Evolutionary conservation across 306 rosid genomes (phyloP), one percentile per base, ranked within the genome.

Genomic region (Vigna reflexopilosa): DNA sequence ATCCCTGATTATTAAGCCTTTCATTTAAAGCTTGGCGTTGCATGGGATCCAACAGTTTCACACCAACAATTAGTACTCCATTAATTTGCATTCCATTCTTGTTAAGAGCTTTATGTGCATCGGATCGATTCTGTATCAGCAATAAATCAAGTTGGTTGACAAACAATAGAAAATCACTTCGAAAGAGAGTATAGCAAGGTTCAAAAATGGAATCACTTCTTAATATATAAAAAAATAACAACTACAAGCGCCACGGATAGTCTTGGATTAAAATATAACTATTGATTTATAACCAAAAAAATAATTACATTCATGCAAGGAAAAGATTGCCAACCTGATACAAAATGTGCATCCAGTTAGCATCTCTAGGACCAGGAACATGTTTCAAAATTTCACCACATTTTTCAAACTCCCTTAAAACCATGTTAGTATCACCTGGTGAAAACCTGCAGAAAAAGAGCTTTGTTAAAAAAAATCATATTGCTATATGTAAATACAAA

Each of bases 351-450:
- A 95, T 84, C 99, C 99, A 95, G 67, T 95, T 95, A 70, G 97
- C 95, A 61, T 90, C 90, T 84, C 96, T 90, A 65, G 98, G 97
- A 67, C 99, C 98, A 52, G 99, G 87, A 88, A 95, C 87, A 73
- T 95, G 99, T 79, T 88, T 95, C 90, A 93, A 83, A 82, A 95
- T 88, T 87, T 84, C 89, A 66, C 99, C 99, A 76, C 99, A 95
- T 84, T 91, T 95, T 84, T 95, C 98, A 77, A 95, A 93, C 84
- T 95, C 99, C 84, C 99, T 86, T 85, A 95, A 86, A 32, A 95
- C 94, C 81, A 87, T 76, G 71, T 93, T 95, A 32, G 97, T 93
- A 63, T 95, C 96, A 66, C 90, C 88, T 19, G 97, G 94, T 72
- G 97, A 89, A 85, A 95, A 93, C 63, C 99, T 95, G 90, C 85